A percentile compares a stretch with the other conserved stretches of the same genome.
Evolutionary conservation across 371 early-diverging fungal genomes (phyloP).

Genomic region (Apophysomyces ossiformis): DNA sequence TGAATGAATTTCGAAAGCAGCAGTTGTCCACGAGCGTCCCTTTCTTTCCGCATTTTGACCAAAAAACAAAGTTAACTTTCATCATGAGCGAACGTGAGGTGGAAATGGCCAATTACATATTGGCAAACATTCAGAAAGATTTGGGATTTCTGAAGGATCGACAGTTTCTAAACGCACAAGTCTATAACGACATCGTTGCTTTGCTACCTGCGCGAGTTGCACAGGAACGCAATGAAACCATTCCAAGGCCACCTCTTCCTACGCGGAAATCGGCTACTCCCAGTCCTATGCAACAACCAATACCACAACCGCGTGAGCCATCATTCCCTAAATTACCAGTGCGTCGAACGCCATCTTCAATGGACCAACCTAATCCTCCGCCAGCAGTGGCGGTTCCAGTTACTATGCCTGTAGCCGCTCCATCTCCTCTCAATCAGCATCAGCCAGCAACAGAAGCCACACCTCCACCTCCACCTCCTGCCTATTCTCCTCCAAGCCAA

Average conservation of each 20-base stretch:
- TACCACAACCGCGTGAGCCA: constrained; percentile 27
- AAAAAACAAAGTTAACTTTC: not conserved
- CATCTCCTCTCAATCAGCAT: constrained; percentile 22
- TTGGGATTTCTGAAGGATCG: constrained; percentile 46
- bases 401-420: constrained; percentile 6
- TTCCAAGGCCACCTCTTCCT: constrained; percentile 41
- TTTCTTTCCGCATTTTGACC: not conserved
- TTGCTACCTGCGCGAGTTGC: constrained; percentile 35
- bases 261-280: constrained; percentile 42
- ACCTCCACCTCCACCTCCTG: constrained; percentile 33
- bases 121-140: constrained; percentile 49
- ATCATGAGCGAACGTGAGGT: constrained; percentile 27
- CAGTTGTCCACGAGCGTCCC: not conserved
- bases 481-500: constrained; percentile 27
- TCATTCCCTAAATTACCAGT: constrained; percentile 40
- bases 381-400: constrained; percentile 6
- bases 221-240: not conserved
- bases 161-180: constrained; percentile 35
- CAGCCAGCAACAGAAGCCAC: constrained; percentile 4
- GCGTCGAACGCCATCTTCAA: constrained; percentile 30
- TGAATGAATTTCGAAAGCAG: no score
- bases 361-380: constrained; percentile 15
- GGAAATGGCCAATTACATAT: constrained; percentile 43
- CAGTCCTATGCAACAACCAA: constrained; percentile 9
- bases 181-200: constrained; percentile 40